Base-by-base conservation (phyloP, 1,139 yeast species). In the Debaryomyces psychrophilus region DNA sequence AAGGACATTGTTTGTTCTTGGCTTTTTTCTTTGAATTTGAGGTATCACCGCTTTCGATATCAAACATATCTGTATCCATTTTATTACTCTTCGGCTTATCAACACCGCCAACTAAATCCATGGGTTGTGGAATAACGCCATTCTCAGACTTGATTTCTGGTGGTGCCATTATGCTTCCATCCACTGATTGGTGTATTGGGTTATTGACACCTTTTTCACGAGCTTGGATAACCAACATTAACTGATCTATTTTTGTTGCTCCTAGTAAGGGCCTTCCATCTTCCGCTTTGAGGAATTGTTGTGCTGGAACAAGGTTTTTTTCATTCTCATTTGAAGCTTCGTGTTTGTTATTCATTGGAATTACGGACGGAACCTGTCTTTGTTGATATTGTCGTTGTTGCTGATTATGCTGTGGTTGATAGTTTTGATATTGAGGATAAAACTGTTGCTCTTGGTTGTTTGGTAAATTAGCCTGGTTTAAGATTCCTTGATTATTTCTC, bases 221-320 rank as follows among this genome's bases (percentile, higher is more conserved):
- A 0, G 97, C 95, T 63, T 90, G 96, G 46, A 90, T 86, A 31
- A 90, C 88, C 48, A 90, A 73, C 96, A 90, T 89, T 59, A 90
- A 70, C 58, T 87, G 95, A 64, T 90, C 97, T 36, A 90, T 89
- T 60, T 87, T 87, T 0, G 97, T 89, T 2, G 93, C 90, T 0
- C 96, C 97, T 12, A 89, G 67, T 28, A 85, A 69, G 4, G 92
- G 92, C 41, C 85, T 70, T 1, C 83, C 85, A 58, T 82, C 85
- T 40, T 81, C 86, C 3, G 65, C 64, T 45, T 69, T 71, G 17
- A 71, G 71, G 35, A 72, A 65, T 45, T 76, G 80, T 50, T 75
- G 79, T 0, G 76, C 77, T 4, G 81, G 71, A 17, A 76, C 72
- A 39, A 75, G 58, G 39, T 59, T 58, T 44, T 47, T 50, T 36